A percentile compares a stretch with the other conserved stretches of the same genome.
Conservation (phyloP, 2,329 filamentous ascomycete species). For the Clonostachys rosea region DNA sequence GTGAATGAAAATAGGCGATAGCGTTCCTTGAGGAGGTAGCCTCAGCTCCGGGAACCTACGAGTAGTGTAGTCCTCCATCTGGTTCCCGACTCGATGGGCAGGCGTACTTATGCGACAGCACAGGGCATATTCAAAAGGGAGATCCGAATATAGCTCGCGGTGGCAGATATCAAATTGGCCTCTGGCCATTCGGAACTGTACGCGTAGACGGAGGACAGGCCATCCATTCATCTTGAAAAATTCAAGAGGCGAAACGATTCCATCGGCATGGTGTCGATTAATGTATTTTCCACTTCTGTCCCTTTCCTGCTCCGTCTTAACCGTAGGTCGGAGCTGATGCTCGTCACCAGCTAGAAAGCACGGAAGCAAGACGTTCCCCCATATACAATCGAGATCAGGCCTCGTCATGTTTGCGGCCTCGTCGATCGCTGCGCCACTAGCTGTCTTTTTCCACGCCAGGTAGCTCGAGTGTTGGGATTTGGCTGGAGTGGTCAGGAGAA, state of each 20-base stretch:
- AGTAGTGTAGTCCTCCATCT: neutral
- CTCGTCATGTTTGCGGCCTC: conserved; percentile 12
- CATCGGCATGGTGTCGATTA: conserved; percentile 6
- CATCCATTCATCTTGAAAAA: neutral
- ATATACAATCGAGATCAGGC: conserved; percentile 8
- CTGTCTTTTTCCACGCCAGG: neutral
- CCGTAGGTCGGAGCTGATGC: conserved; percentile 5
- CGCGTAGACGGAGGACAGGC: neutral
- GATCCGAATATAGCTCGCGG: neutral
- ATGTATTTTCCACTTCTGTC: neutral
- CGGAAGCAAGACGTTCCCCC: conserved; percentile 12
- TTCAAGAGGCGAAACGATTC: conserved; percentile 3
- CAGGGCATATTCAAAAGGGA: neutral
- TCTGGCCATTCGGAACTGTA: neutral
- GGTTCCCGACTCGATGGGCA: neutral
- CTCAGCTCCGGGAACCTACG: neutral
- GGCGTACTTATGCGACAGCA: neutral
- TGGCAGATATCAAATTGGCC: neutral
- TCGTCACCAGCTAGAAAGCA: conserved; percentile 12
- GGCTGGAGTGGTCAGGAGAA: neutral
- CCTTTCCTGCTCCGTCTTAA: conserved; percentile 1
- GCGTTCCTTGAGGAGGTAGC: neutral
- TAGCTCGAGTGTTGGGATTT: neutral
- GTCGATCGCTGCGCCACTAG: conserved; percentile 7
- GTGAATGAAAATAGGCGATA: neutral